Percentiles rank a stretch among this genome's conserved stretches.
These are phyloP conservation scores for Sclerotiophoma versabilis DNA, from an alignment of 2,329 filamentous ascomycete species.

Conservation along the genomic window DNA sequence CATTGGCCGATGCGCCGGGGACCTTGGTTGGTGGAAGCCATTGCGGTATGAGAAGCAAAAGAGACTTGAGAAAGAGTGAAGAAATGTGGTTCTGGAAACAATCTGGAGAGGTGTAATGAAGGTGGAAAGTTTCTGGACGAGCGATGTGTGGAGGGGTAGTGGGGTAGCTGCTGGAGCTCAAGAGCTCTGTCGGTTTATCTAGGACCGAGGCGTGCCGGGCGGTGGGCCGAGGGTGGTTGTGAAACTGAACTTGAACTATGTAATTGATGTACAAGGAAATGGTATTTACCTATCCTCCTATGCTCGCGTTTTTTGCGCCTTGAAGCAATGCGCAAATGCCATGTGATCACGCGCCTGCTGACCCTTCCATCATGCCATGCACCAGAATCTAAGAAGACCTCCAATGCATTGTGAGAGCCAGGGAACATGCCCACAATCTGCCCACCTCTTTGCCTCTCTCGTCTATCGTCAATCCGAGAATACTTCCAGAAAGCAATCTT, in stretches of 20 bases:
- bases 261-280: conserved; percentile 14
- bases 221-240: not conserved
- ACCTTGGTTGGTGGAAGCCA: conserved; percentile 32
- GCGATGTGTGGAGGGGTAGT: conserved; percentile 2
- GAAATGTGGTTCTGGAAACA: not conserved
- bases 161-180: conserved; percentile 13
- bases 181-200: conserved; percentile 9
- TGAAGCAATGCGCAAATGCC: no score
- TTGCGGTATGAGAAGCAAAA: not conserved
- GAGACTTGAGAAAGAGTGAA: not conserved
- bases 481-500: no score
- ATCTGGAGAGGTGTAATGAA: not conserved
- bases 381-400: not conserved
- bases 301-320: not conserved
- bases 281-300: conserved; percentile 8
- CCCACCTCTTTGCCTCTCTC: not conserved
- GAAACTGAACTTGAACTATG: not conserved
- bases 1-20: conserved; percentile 71
- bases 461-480: no score
- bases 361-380: not conserved
- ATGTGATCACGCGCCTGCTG: not conserved
- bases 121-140: not conserved
- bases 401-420: not conserved
- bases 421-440: not conserved
- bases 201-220: conserved; percentile 1